Base-by-base conservation (phyloP, 768 basidiomycete species). In the Dacryopinax primogenitus region DNA sequence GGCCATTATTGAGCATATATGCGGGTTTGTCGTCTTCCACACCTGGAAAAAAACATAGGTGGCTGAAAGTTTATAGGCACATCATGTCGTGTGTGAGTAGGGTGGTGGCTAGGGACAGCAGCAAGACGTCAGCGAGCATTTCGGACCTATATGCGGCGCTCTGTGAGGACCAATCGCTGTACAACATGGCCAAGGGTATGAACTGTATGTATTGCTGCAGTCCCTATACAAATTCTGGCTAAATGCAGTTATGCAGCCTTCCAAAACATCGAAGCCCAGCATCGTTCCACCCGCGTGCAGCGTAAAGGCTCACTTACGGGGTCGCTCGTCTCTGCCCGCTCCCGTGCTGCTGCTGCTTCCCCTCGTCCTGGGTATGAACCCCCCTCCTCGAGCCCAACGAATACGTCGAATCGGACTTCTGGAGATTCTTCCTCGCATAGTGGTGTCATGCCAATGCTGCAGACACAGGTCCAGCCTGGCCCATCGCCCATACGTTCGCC, bases 1-100 rank as follows among this genome's bases (percentile, higher is more conserved):
- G 1, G 92, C 92, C 7, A 90, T 95, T 68, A 79, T 96, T 33
- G 93, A 96, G 92, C 84, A 88, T 65, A 80, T 90, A 70, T 92
- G 89, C 90, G 88, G 92, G 90, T 92, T 77, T 73, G 86, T 83
- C 61, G 26, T 30, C 18, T 18, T 36, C 28, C 33, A 34, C 39
- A 30, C 62, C 34, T 6, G 6, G 26, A 21, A 3, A 58, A 28
- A 6, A 11, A 26, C 6, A 23, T 13, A 13, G 4, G 4, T 7
- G 3, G 11, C 51, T 30, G 4, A 28, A n/a, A n/a, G n/a, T n/a
- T n/a, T 30, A 58, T 67, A 93, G 92, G 75, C 92, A 94, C 74
- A 81, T 92, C 58, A 78, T 93, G 62, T 83, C 87, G 12, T 91
- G 87, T 71, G 85, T 94, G 33, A 86, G 89, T 64, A 82, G 87